A percentile compares a stretch with the other conserved stretches of the same genome.
Conservation (phyloP, 805 yeast genomes). For the Starmerella ratchasimensis region DNA sequence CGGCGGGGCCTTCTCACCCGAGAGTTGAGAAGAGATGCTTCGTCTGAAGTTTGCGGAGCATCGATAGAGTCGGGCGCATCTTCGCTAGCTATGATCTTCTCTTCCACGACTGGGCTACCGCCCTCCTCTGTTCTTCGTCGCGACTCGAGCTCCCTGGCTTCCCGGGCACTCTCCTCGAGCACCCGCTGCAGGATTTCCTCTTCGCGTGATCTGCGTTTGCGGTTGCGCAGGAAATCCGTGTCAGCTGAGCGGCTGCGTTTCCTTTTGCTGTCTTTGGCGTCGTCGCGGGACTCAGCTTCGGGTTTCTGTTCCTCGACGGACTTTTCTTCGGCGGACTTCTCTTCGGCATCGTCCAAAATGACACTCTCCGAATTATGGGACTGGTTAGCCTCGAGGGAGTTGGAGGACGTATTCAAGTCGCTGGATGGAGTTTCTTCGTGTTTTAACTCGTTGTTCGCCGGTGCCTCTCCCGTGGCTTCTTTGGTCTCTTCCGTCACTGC, state of each 20-base stretch:
- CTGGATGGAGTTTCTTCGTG: no score
- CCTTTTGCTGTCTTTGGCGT: no score
- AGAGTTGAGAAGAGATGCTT: background rate
- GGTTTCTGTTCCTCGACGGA: no score
- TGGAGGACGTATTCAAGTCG: no score
- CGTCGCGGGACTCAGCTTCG: no score
- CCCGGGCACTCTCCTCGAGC: constrained; percentile 29
- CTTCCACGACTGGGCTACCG: constrained; percentile 19
- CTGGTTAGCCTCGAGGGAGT: no score
- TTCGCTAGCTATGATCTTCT: constrained; percentile 23
- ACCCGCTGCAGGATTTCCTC: constrained; percentile 31
- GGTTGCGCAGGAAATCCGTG: constrained; percentile 5
- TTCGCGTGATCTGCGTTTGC: constrained; percentile 26
- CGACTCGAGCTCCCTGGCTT: constrained; percentile 20
- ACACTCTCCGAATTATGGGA: no score
- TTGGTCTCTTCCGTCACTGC: background rate
- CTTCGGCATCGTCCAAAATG: no score
- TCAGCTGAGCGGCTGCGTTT: background rate
- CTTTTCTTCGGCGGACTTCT: no score
- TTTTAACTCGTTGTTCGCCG: no score
- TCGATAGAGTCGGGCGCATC: background rate
- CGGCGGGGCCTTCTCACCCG: background rate
- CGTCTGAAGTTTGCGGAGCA: background rate
- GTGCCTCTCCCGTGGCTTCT: background rate
- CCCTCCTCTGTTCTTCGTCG: constrained; percentile 11